These are phyloP conservation scores for Pholiota adiposa DNA, from an alignment of 1,284 basidiomycete genomes.

Conservation along the genomic window DNA sequence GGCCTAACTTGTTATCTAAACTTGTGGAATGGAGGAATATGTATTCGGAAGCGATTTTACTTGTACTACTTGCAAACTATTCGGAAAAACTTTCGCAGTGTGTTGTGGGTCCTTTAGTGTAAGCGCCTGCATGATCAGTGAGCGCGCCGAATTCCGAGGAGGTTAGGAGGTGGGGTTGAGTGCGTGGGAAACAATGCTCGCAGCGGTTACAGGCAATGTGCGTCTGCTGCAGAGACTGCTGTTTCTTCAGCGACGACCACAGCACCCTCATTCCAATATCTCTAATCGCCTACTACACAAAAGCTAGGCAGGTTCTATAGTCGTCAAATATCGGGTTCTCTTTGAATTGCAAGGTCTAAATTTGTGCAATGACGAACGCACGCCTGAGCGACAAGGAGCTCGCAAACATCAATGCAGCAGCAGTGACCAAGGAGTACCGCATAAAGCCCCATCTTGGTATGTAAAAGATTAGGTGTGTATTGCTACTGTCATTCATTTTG, in stretches of 20 bases:
- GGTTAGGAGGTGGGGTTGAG: not conserved
- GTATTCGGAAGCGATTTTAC: not conserved
- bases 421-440: slow-evolving; percentile 83
- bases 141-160: slow-evolving; percentile 1
- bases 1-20: not conserved
- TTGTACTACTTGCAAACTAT: not conserved
- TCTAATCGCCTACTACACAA: slow-evolving; percentile 1
- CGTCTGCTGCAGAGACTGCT: not conserved
- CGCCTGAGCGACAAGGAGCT: slow-evolving; percentile 76
- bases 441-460: slow-evolving; percentile 91
- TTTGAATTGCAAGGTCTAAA: not conserved
- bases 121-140: not conserved
- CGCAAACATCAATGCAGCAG: slow-evolving; percentile 84
- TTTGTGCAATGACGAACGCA: slow-evolving; percentile 53
- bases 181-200: not conserved
- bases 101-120: not conserved
- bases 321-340: not conserved
- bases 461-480: slow-evolving; percentile 28
- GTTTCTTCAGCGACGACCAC: not conserved
- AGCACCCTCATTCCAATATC: not conserved
- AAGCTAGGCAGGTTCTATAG: not conserved
- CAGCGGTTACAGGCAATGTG: not conserved
- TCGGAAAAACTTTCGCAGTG: not conserved
- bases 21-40: not conserved
- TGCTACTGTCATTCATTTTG: slow-evolving; percentile 22